Percentiles rank a stretch among this genome's conserved stretches.
phyloP scores from a whole-genome alignment of 2,329 filamentous ascomycete species.

The Ophiostoma piceae region DNA sequence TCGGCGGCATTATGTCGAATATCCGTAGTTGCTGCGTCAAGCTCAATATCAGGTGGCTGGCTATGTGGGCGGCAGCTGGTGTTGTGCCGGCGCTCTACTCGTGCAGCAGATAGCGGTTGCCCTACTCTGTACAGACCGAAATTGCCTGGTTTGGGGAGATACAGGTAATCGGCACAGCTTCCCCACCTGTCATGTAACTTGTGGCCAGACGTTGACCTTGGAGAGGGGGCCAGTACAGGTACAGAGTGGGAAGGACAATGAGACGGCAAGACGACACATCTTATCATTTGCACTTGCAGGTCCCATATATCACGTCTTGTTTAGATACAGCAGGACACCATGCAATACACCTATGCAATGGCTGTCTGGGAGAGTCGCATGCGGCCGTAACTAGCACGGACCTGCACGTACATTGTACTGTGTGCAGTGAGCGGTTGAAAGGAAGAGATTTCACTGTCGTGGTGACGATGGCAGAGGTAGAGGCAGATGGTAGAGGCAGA shows the following conservation, averaged over 20 bases:
- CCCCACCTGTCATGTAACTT: constrained; percentile 37
- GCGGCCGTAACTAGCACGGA: constrained; percentile 7
- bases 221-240: constrained; percentile 28
- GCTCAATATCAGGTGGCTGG: not conserved
- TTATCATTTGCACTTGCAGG: not conserved
- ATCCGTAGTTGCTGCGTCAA: not conserved
- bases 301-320: constrained; percentile 9
- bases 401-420: constrained; percentile 2
- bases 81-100: not conserved
- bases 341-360: constrained; percentile 13
- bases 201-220: constrained; percentile 33
- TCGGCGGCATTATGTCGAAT: not conserved
- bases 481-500: not conserved
- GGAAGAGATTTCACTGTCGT: not conserved
- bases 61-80: constrained; percentile 15
- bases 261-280: not conserved
- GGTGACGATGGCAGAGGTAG: not conserved
- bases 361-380: constrained; percentile 13
- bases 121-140: not conserved
- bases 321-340: constrained; percentile 1
- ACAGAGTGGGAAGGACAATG: not conserved
- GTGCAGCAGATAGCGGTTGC: not conserved
- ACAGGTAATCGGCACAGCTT: constrained; percentile 31
- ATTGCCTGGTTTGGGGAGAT: constrained; percentile 14
- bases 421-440: constrained; percentile 6